Base-by-base conservation (phyloP, 164 flowering plant genomes). In the Vitis vinifera region DNA sequence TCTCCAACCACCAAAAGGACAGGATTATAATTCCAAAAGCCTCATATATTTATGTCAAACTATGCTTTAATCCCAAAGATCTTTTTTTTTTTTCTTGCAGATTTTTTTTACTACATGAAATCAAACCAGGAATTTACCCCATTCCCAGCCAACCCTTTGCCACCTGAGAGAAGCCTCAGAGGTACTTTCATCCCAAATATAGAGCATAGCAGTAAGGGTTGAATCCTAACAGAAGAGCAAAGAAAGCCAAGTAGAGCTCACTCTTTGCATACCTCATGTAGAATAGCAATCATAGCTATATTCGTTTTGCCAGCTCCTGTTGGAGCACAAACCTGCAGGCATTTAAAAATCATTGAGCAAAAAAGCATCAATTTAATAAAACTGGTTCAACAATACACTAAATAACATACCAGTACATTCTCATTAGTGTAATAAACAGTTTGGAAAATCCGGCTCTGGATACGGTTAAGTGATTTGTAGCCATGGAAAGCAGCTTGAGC, bases 291-390 rank as follows among this genome's bases (percentile, higher is more conserved):
- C 99, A 93, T 95, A 47, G 99, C 99, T 63, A 93, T 95, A 76
- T 95, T 95, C 69, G 99, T 95, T 83, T 95, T 95, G 2, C 99
- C 99, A 77, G 99, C 99, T 66, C 99, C 99, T 16, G 99, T 95
- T 49, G 99, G 99, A 48, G 99, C 99, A 88, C 99, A 95, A 75
- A 95, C 99, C 99, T 95, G 85, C 64, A 80, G 71, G 51, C 47
- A 48, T 13, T 37, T 44, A 8, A 44, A n/a, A 52, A 19, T 23
- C 61, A 15, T 10, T 58, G 50, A 55, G 53, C 51, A 56, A 49
- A 57, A 62, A 14, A 73, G 60, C 49, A 51, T 30, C 15, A 16
- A 29, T 10, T 59, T 19, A 4, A 8, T 48, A 13, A 13, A 10
- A 15, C 29, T 23, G 19, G n/a, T 44, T 3, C 16, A 57, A 52